A percentile compares a stretch with the other conserved stretches of the same genome.
Conservation (phyloP, 2,329 filamentous ascomycete genomes). For the Talaromyces sp. region DNA sequence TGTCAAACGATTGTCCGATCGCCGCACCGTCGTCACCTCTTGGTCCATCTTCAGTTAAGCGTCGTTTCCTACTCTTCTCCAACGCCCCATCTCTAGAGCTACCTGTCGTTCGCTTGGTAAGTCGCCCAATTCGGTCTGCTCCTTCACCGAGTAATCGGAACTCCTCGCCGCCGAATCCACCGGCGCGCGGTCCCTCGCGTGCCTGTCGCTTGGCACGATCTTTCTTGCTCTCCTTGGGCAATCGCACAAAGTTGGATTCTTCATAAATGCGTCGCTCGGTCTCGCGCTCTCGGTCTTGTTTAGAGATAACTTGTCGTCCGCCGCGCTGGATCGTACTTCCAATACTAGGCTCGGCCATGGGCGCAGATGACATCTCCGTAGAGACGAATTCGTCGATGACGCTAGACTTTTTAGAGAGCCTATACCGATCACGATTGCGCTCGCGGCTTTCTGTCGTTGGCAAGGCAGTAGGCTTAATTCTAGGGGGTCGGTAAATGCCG, state of each 20-base stretch:
- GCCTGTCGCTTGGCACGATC: slow-evolving; percentile 61
- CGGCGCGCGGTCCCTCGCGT: slow-evolving; percentile 39
- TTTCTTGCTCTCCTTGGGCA: slow-evolving; percentile 85
- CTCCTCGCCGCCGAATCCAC: slow-evolving; percentile 91
- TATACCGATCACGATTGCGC: slow-evolving; percentile 50
- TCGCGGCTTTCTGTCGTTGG: slow-evolving; percentile 54
- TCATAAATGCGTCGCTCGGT: slow-evolving; percentile 79
- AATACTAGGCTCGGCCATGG: slow-evolving; percentile 80
- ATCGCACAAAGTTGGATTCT: slow-evolving; percentile 82
- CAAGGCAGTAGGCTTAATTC: slow-evolving; percentile 81
- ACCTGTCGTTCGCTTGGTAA: slow-evolving; percentile 64
- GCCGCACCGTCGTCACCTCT: slow-evolving; percentile 58
- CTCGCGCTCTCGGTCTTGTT: slow-evolving; percentile 69
- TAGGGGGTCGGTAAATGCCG: slow-evolving; percentile 83
- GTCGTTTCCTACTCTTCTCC: slow-evolving; percentile 83
- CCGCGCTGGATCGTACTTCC: slow-evolving; percentile 79
- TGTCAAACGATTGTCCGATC: slow-evolving; percentile 59
- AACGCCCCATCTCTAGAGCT: slow-evolving; percentile 52
- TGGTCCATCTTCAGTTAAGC: slow-evolving; percentile 64
- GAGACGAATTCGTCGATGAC: slow-evolving; percentile 90
- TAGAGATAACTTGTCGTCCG: slow-evolving; percentile 73
- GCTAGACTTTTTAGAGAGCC: slow-evolving; percentile 65
- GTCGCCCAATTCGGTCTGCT: slow-evolving; percentile 75
- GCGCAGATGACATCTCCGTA: slow-evolving; percentile 75
- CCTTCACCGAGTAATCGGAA: slow-evolving; percentile 82